Base-by-base conservation (phyloP, 2,329 filamentous ascomycete species). In the Eutypa lata region DNA sequence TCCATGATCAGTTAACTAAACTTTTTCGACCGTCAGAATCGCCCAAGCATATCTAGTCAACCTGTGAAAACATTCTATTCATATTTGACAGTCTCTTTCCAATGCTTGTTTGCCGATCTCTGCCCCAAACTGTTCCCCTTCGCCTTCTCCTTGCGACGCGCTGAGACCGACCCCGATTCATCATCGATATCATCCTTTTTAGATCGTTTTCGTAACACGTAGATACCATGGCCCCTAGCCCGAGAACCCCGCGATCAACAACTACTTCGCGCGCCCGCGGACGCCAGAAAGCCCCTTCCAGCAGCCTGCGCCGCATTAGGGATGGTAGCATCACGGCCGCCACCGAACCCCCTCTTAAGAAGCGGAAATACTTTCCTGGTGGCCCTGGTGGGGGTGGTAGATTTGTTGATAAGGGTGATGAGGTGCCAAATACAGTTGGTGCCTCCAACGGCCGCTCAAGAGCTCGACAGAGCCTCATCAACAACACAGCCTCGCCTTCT, bases 361-460 rank as follows among this genome's bases (percentile, higher is more conserved):
- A 82, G 66, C 80, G 86, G 61, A 82, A 84, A 71, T 97, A 96
- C 73, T 82, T 95, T 47, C 90, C 93, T 33, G 91, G 91, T 47
- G 91, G 91, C 3, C 88, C 90, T 53, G 91, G 90, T 38, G 91
- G 91, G 45, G 91, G 91, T 53, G 91, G 91, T 19, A 80, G 91
- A 66, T 96, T 91, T 69, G 77, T 94, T 35, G 90, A 95, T 61
- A 79, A 87, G 52, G 83, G 90, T 53, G 75, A 80, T 54, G 83
- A 88, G 57, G 81, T 79, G 42, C 79, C 79, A 42, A 77, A 79
- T 64, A 71, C 67, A 69, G 73, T 62, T 67, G 73, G 63, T 70
- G 78, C 61, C 75, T 78, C 66, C 73, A 76, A 70, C 65, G 80
- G 70, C 65, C 77, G 67, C 71, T 64, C 84, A 71, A 68, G 83